phyloP scores from a whole-genome alignment of 495 filamentous ascomycete species.

The Penicillium maclennaniae region DNA sequence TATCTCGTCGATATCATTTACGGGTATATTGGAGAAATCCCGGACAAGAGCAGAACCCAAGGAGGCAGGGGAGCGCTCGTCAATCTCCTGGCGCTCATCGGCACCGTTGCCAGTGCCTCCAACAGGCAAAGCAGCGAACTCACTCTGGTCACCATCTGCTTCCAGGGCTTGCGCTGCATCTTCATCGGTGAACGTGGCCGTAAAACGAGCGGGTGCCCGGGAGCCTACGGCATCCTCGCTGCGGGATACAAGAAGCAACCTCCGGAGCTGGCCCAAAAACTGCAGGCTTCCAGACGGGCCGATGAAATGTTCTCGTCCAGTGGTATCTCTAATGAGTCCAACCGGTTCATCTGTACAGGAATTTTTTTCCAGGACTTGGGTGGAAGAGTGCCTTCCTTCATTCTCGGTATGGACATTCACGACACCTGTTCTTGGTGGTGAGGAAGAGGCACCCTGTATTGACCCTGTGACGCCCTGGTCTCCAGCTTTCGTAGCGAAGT shows the following conservation, averaged over 20 bases:
- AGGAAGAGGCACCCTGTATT: neutral
- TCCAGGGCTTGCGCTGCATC: slow-evolving; percentile 9
- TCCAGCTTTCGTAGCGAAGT: neutral
- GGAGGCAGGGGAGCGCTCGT: no score
- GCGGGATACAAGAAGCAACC: slow-evolving; percentile 15
- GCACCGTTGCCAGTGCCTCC: neutral
- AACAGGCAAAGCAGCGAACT: neutral
- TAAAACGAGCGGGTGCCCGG: neutral
- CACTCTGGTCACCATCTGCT: slow-evolving; percentile 1
- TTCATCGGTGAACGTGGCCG: slow-evolving; percentile 1
- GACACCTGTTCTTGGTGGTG: neutral
- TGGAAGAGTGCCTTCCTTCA: no score
- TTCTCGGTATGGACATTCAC: no score
- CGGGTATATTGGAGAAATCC: neutral
- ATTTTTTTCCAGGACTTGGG: neutral
- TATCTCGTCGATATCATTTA: slow-evolving; percentile 3
- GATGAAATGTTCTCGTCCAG: slow-evolving; percentile 35
- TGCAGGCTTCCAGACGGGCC: slow-evolving; percentile 34
- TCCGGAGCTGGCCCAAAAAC: slow-evolving; percentile 28
- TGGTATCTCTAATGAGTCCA: slow-evolving; percentile 30
- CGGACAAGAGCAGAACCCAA: neutral
- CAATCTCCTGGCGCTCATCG: no score
- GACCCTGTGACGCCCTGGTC: no score
- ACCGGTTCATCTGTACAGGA: neutral
- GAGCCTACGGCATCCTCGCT: neutral